Percentiles rank a stretch among this genome's conserved stretches.
These are phyloP conservation scores for Pichia heedii DNA, from an alignment of 805 yeast species.

Conservation along the genomic window DNA sequence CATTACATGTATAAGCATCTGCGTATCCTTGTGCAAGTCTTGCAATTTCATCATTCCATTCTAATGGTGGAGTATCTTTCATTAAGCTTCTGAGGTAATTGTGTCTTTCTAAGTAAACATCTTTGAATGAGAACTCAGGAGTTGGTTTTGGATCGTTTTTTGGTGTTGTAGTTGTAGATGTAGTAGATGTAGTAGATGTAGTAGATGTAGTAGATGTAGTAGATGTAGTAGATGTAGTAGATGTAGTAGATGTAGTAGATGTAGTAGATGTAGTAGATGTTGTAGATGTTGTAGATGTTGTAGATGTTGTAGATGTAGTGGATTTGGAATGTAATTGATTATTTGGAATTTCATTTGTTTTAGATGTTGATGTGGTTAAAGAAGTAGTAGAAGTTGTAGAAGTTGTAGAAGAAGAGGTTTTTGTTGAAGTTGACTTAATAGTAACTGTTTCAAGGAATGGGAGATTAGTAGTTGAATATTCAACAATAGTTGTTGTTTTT, in stretches of 20 bases:
- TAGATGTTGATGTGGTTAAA: constrained; percentile 2
- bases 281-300: constrained; percentile 8
- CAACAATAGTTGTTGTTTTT: constrained; percentile 12
- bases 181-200: constrained; percentile 10
- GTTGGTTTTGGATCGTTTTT: background rate
- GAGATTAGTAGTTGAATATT: constrained; percentile 12
- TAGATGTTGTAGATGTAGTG: constrained; percentile 1
- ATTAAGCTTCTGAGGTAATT: constrained; percentile 49
- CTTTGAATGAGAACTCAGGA: constrained; percentile 28
- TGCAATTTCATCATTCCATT: constrained; percentile 49
- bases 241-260: constrained; percentile 6
- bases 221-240: constrained; percentile 5
- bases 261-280: constrained; percentile 9
- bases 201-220: constrained; percentile 17
- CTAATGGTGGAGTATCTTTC: constrained; percentile 35
- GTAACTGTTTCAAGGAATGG: constrained; percentile 11
- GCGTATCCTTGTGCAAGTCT: constrained; percentile 51
- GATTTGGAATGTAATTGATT: constrained; percentile 7
- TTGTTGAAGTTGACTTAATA: background rate
- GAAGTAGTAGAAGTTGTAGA: constrained; percentile 3
- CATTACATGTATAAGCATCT: constrained; percentile 44
- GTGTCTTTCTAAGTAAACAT: constrained; percentile 48
- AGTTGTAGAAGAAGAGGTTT: constrained; percentile 14
- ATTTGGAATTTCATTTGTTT: constrained; percentile 6
- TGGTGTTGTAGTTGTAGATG: constrained; percentile 8